Conservation (phyloP, 1,284 basidiomycete species). For the Boletus smithii region DNA sequence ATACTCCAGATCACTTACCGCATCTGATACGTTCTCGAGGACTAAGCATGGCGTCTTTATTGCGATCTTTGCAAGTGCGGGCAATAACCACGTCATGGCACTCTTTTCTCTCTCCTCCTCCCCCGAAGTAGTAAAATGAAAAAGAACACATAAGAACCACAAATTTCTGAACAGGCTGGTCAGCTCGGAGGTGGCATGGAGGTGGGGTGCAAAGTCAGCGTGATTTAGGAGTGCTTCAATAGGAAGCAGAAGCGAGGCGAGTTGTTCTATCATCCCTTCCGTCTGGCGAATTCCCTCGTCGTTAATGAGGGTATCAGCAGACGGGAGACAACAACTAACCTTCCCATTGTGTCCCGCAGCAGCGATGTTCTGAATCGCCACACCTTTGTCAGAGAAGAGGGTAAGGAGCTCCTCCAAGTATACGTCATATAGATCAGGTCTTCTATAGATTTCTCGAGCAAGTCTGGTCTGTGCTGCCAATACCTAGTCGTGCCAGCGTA, state of each 20-base stretch:
- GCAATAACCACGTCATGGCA: constrained; percentile 73
- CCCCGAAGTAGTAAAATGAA: constrained; percentile 59
- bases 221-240: constrained; percentile 89
- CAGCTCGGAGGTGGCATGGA: constrained; percentile 58
- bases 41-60: constrained; percentile 86
- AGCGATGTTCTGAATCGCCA: constrained; percentile 82
- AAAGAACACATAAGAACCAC: constrained; percentile 91
- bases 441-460: constrained; percentile 69
- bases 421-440: constrained; percentile 72
- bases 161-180: constrained; percentile 87
- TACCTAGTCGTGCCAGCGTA: constrained; percentile 43
- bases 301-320: constrained; percentile 4
- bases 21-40: constrained; percentile 80
- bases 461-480: constrained; percentile 86
- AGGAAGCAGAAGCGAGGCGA: constrained; percentile 83
- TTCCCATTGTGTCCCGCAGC: constrained; percentile 62
- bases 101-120: constrained; percentile 47
- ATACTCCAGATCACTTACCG: constrained; percentile 89
- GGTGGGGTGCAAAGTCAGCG: constrained; percentile 64
- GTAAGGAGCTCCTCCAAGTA: constrained; percentile 86
- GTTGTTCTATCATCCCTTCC: constrained; percentile 82
- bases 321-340: constrained; percentile 37
- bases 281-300: constrained; percentile 42
- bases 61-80: constrained; percentile 80
- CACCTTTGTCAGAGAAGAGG: constrained; percentile 89